A percentile compares a stretch with the other conserved stretches of the same genome.
Conservation (phyloP, 1,284 basidiomycete species). For the Rhodotorula sp. region DNA sequence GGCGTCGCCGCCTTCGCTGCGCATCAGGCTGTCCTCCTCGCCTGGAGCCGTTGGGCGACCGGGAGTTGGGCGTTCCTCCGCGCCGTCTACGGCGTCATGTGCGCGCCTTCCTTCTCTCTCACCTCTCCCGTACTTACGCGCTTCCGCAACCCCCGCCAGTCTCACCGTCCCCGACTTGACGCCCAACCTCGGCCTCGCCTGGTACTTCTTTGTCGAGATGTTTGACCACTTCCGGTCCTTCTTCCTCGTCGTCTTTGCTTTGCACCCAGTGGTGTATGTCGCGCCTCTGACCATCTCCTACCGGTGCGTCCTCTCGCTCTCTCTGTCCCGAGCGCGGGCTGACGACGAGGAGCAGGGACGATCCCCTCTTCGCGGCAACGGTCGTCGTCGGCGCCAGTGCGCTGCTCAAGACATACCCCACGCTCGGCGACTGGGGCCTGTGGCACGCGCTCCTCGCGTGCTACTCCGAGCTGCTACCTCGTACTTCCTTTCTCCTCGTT, state of each 20-base stretch:
- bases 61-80: constrained; percentile 56
- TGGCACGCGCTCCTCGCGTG: constrained; percentile 77
- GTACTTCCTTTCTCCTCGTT: constrained; percentile 58
- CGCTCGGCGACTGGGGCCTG: constrained; percentile 81
- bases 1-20: constrained; percentile 23
- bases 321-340: background rate
- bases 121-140: background rate
- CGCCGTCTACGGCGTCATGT: constrained; percentile 80
- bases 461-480: constrained; percentile 79
- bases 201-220: constrained; percentile 99
- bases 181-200: constrained; percentile 92
- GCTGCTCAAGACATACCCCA: constrained; percentile 90
- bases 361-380: constrained; percentile 78
- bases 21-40: constrained; percentile 36
- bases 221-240: constrained; percentile 97
- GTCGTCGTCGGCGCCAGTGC: constrained; percentile 75
- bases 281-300: constrained; percentile 70
- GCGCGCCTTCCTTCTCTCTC: constrained; percentile 48
- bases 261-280: constrained; percentile 82
- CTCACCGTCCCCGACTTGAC: constrained; percentile 78
- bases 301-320: constrained; percentile 13
- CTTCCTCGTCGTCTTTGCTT: constrained; percentile 91
- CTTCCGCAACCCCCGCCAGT: constrained; percentile 51
- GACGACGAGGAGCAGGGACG: constrained; percentile 61
- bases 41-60: constrained; percentile 34